phyloP scores from a whole-genome alignment of 495 filamentous ascomycete genomes.

The Daldinia vernicosa region DNA sequence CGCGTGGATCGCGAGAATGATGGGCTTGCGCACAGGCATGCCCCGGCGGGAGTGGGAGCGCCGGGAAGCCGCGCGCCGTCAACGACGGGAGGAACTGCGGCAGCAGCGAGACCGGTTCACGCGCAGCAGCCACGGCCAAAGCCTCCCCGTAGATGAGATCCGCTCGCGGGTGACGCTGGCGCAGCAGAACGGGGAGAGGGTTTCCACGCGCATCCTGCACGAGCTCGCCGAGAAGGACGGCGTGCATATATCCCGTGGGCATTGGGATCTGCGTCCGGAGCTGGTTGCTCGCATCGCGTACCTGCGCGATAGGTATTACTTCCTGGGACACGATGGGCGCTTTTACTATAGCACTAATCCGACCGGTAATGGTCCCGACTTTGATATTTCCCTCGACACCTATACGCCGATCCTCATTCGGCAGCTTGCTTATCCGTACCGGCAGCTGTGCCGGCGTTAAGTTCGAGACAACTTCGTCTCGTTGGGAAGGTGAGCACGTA shows the following conservation, averaged over 20 bases:
- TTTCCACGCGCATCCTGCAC: conserved; percentile 1
- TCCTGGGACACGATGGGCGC: conserved; percentile 14
- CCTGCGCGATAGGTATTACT: background rate
- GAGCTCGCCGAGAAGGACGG: conserved; percentile 18
- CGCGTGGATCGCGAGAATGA: no score
- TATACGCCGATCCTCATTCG: conserved; percentile 3
- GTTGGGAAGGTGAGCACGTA: background rate
- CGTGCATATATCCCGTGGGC: conserved; percentile 1
- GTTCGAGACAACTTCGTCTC: background rate
- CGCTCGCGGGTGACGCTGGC: background rate
- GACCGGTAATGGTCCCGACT: background rate
- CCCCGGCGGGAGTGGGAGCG: background rate
- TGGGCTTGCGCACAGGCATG: no score
- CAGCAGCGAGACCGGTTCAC: background rate
- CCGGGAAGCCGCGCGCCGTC: background rate
- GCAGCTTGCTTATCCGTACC: conserved; percentile 17
- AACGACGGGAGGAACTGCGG: background rate
- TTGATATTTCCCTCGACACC: conserved; percentile 6
- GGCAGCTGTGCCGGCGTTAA: conserved; percentile 13
- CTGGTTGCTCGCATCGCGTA: conserved; percentile 5
- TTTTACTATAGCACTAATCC: conserved; percentile 7
- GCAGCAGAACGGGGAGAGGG: background rate
- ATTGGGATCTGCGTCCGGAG: background rate
- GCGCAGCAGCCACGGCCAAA: background rate
- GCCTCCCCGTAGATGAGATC: background rate